Percentiles rank a stretch among this genome's conserved stretches.
These are phyloP conservation scores for Physocladia obscura DNA, from an alignment of 192 early-diverging fungal species.

Conservation along the genomic window DNA sequence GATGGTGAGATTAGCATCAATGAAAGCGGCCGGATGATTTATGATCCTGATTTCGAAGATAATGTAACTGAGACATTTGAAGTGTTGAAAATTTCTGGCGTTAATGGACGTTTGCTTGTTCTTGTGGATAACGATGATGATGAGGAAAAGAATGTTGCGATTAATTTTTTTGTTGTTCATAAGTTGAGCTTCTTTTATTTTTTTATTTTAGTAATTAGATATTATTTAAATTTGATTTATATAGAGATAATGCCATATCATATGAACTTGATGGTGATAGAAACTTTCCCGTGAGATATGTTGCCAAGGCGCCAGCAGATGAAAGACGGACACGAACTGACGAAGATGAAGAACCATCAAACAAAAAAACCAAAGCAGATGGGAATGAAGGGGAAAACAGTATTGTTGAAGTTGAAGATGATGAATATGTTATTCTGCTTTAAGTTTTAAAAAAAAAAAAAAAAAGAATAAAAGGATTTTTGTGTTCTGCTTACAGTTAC, in stretches of 20 bases:
- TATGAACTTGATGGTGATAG: slow-evolving; percentile 18
- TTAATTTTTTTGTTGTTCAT: slow-evolving; percentile 27
- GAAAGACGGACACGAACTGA: neutral
- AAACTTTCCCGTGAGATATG: slow-evolving; percentile 3
- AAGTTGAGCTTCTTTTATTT: neutral
- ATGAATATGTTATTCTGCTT: slow-evolving; percentile 23
- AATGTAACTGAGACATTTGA: slow-evolving; percentile 61
- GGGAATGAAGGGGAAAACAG: neutral
- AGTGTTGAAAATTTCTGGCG: slow-evolving; percentile 63
- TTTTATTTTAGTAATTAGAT: neutral
- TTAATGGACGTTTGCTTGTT: slow-evolving; percentile 59
- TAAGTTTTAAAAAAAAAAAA: neutral
- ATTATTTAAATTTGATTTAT: neutral
- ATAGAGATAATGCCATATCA: neutral
- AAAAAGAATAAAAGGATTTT: too few relatives aligned
- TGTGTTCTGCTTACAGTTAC: too few relatives aligned
- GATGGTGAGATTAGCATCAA: slow-evolving; percentile 72
- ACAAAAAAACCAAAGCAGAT: slow-evolving; percentile 18
- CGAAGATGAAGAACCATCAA: neutral
- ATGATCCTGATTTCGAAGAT: slow-evolving; percentile 89
- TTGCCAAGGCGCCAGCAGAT: neutral
- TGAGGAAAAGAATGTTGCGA: neutral
- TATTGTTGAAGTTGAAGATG: slow-evolving; percentile 11
- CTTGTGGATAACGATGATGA: slow-evolving; percentile 61
- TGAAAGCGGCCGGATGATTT: slow-evolving; percentile 74